Evolutionary conservation across 768 basidiomycete species (phyloP).

Genomic region (Tricholoma sp.): DNA sequence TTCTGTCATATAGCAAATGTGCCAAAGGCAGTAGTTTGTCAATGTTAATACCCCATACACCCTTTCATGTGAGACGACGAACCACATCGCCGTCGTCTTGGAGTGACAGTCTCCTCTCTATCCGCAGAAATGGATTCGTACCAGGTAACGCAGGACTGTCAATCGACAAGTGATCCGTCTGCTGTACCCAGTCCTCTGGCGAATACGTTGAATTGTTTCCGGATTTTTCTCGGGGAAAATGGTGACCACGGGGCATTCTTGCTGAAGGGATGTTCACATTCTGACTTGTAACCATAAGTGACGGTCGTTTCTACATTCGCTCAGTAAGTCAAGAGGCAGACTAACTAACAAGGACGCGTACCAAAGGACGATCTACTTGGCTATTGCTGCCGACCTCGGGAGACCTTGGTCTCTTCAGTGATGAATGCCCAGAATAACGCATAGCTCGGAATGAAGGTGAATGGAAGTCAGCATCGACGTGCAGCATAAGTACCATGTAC

Average conservation of each 20-base stretch:
- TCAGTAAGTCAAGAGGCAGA: neutral
- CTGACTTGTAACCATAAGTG: constrained; percentile 30
- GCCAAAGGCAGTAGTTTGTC: too few relatives aligned
- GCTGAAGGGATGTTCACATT: neutral
- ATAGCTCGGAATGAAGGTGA: constrained; percentile 35
- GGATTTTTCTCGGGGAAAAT: constrained; percentile 9
- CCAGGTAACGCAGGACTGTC: constrained; percentile 38
- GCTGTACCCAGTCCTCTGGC: constrained; percentile 74
- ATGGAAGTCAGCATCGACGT: constrained; percentile 58
- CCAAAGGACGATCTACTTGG: constrained; percentile 49
- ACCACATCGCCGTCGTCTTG: constrained; percentile 52
- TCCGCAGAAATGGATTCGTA: neutral
- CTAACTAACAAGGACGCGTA: constrained; percentile 25
- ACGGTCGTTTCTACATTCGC: constrained; percentile 53
- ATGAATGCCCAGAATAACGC: constrained; percentile 22
- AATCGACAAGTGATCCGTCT: constrained; percentile 63
- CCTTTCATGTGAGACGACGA: constrained; percentile 13
- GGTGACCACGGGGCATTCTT: neutral
- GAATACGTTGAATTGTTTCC: constrained; percentile 34
- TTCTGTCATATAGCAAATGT: constrained; percentile 13
- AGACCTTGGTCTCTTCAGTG: constrained; percentile 62
- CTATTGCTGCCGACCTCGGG: constrained; percentile 37
- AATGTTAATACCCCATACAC: neutral
- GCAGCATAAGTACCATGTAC: constrained; percentile 20
- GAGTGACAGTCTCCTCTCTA: neutral